Evolutionary conservation across 202 grass and related monocot genomes (phyloP), one percentile per base, ranked within the genome.

Genomic region (Setaria viridis): DNA sequence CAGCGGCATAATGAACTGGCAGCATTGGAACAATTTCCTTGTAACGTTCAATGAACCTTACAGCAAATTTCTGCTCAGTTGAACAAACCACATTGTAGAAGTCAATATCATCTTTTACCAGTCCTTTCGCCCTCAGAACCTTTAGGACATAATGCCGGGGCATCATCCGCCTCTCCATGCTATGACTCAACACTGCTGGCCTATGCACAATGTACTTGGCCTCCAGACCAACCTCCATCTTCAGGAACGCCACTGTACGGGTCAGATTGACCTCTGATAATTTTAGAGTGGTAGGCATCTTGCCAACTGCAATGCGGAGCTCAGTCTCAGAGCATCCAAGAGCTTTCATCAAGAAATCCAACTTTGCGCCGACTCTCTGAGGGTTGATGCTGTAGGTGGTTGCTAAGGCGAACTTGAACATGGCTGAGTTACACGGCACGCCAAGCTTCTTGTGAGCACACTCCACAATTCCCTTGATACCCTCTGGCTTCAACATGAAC

Each of bases 71-170:
- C 20, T 70, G 19, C 21, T 88, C 72, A 0, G 1, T 12, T 6
- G 0, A 2, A 12, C 0, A 1, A 51, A 42, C 11, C 3, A 12
- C 20, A 12, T 8, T 1, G 4, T 6, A 55, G 12, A 88, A 88
- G 41, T 78, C 50, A 17, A 41, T 7, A n/a, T 79, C 43, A 67
- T 59, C 50, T 35, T 73, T 20, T 8, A 66, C n/a, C 53, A 89
- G 45, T 10, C 35, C 86, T 77, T 83, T 91, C 0, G n/a, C 77
- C 62, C 85, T 70, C 39, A 88, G 79, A 86, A 74, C 19, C 20
- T 80, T 46, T 53, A 90, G 20, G 21, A 93, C 62, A 76, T 34
- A 57, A 76, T 66, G 41, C 32, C 68, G 19, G 11, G 78, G 88
- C 17, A 83, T 83, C 55, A 57, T 21, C 56, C 20, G 56, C 56